Base-by-base conservation (phyloP, 2,329 filamentous ascomycete genomes). In the Botrytis byssoidea region DNA sequence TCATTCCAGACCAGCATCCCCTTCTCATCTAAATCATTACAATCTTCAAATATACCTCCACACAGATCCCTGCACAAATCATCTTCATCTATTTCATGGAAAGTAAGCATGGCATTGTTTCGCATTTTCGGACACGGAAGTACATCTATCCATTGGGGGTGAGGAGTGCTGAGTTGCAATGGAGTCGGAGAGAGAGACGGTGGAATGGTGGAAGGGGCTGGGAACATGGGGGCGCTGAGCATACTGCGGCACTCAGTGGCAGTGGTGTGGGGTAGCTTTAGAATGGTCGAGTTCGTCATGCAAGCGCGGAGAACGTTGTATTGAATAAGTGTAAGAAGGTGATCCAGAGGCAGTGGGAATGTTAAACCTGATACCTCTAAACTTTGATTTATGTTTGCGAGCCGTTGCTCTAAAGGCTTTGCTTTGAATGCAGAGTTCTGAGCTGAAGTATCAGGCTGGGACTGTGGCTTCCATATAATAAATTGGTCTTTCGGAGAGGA, bases 1-100 rank as follows among this genome's bases (percentile, higher is more conserved):
- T 82, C 81, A 46, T 78, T 81, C 84, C 85, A 86, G 14, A 82
- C 83, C 73, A 85, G 80, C 5, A 85, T 78, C 40, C 84, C 83
- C 18, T 82, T 80, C 48, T 79, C 70, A 77, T 82, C 80, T 55
- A 85, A 74, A 76, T 85, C 83, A 51, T 83, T 80, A 68, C 83
- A 83, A 10, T 84, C 83, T 75, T 85, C 83, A 75, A 80, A 85
- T 32, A 85, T 75, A 0, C 83, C 83, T 3, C 84, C 84, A 71
- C 84, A 80, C 55, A 79, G 81, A 78, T 85, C 85, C 18, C 80
- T 78, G 82, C 83, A 85, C 20, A 85, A 78, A 20, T 83, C 84
- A 71, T 84, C 83, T 48, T 84, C 83, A 73, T 85, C 83, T 51
- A 83, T 85, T 35, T 77, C 80, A 69, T 80, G 80, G 25, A 78